Evolutionary conservation across 768 basidiomycete species (phyloP), one percentile per base, ranked within the genome.

Genomic region (Lyophyllum shimeji): DNA sequence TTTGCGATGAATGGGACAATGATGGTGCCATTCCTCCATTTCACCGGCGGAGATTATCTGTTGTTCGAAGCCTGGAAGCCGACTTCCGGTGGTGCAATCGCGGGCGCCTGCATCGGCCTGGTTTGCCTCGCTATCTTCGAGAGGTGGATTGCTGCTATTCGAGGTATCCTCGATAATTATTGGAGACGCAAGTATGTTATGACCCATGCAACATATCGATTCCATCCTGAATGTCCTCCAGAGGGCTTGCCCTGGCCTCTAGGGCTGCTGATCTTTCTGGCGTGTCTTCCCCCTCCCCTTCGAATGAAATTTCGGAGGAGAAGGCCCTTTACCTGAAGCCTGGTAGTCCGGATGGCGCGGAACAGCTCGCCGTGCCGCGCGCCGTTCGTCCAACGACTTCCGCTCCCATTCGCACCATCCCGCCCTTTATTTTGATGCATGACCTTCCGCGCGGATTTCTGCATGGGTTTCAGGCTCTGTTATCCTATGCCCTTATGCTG

Each of bases 401-500:
- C 33, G 43, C 21, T 31, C 34, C 12, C 27, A 56, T 56, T 53
- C 78, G 80, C 44, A 76, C 72, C 23, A 67, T 79, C 9, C 73
- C 85, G 1, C 89, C 90, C 0, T 95, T 95, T 72, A 76, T 82
- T 24, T 69, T 76, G 23, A 71, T 76, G 17, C 83, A 88, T 59
- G 94, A 95, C 67, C 61, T 90, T 7, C 79, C 83, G 1, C 83
- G 93, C 34, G 92, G 92, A 0, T 65, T 80, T 1, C 62, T 92
- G 40, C 83, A 85, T 58, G 81, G 81, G 8, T 54, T 84, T 18
- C 90, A 93, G 56, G 76, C 83, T 40, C 69, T 83, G 20, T 63
- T 95, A 20, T 73, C 72, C 23, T 95, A 91, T 61, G 60, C 76
- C 4, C 79, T 95, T 54, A 95, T 96, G 93, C 69, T 93, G 66